These are phyloP conservation scores for Exophiala dermatitidis DNA, from an alignment of 2,329 filamentous ascomycete species.

Conservation along the genomic window DNA sequence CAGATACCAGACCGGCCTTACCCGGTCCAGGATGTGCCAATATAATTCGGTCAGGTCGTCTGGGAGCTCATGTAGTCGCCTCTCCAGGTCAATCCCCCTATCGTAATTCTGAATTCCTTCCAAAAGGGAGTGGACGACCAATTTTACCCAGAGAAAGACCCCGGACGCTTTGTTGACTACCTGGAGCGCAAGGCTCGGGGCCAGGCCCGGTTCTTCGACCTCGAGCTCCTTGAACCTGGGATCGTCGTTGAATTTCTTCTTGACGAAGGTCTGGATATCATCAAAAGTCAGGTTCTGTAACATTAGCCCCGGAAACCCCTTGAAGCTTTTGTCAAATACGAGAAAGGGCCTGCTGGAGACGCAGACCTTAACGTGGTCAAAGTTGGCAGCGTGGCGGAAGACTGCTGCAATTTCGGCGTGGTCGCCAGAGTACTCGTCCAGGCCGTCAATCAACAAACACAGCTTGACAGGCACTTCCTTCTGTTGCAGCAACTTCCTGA, in stretches of 20 bases:
- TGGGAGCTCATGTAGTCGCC: neutral
- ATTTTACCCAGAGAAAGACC: constrained; percentile 14
- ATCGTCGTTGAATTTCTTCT: neutral
- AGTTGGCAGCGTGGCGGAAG: neutral
- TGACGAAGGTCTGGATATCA: constrained; percentile 4
- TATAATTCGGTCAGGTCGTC: constrained; percentile 2
- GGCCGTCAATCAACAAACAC: constrained; percentile 11
- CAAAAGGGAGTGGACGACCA: neutral
- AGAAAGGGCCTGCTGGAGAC: constrained; percentile 1
- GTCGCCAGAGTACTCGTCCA: constrained; percentile 9
- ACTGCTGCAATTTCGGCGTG: neutral
- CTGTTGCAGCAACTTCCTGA: neutral
- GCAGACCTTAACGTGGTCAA: neutral
- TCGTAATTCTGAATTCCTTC: constrained; percentile 4
- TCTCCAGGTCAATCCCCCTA: neutral
- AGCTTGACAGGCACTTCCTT: neutral
- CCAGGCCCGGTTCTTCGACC: neutral
- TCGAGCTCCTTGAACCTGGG: neutral
- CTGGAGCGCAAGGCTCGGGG: neutral
- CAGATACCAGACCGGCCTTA: no score
- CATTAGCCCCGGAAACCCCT: neutral
- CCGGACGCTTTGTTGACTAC: constrained; percentile 7
- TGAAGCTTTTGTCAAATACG: neutral
- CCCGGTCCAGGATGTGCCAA: neutral
- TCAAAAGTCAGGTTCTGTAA: constrained; percentile 4